phyloP scores from a whole-genome alignment of 768 basidiomycete species.

The Clathrus columnatus region DNA sequence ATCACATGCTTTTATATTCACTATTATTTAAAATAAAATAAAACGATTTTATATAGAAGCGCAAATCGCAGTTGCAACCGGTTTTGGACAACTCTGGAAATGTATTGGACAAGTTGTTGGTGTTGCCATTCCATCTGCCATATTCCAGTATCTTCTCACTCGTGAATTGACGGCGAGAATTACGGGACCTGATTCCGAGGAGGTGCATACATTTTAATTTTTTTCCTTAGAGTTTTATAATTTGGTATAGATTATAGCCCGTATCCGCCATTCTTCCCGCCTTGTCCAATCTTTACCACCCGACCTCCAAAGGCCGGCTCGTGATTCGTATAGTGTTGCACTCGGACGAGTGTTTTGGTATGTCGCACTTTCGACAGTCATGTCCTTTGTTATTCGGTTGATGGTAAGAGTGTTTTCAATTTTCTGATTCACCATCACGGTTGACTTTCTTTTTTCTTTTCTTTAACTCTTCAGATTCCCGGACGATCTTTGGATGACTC shows the following conservation, averaged over 20 bases:
- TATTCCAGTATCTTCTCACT: constrained; percentile 55
- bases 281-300: constrained; percentile 45
- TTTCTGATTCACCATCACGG: too few species aligned
- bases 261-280: constrained; percentile 52
- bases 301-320: constrained; percentile 41
- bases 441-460: neutral
- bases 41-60: constrained; percentile 44
- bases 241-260: constrained; percentile 39
- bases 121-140: constrained; percentile 58
- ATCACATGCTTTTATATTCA: too few species aligned
- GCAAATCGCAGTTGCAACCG: constrained; percentile 58
- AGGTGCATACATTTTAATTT: constrained; percentile 29
- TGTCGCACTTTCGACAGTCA: constrained; percentile 44
- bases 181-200: constrained; percentile 40
- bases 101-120: constrained; percentile 71
- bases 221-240: neutral
- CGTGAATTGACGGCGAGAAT: constrained; percentile 47
- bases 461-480: constrained; percentile 29
- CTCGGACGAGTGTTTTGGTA: constrained; percentile 56
- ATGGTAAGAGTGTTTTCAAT: constrained; percentile 37
- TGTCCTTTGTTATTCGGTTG: constrained; percentile 51
- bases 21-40: too few species aligned
- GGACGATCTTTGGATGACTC: constrained; percentile 29
- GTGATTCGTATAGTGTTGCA: constrained; percentile 53
- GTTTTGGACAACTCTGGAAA: constrained; percentile 58